Base-by-base conservation (phyloP, 1,284 basidiomycete genomes). In the Sporisorium reilianum region DNA sequence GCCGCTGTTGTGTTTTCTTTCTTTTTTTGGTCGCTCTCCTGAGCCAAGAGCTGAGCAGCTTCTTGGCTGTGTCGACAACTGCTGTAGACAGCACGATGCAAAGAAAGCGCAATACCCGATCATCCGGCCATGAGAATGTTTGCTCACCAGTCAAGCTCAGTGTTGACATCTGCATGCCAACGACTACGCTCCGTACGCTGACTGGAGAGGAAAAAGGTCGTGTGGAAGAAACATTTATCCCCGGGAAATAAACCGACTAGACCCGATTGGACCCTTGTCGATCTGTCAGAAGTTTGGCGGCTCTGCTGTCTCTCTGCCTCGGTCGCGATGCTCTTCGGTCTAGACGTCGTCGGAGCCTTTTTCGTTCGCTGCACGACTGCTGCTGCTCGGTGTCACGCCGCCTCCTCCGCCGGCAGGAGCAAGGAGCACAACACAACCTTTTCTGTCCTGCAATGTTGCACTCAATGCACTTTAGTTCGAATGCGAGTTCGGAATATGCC, bases 181-280 rank as follows among this genome's bases (percentile, higher is more conserved):
- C n/a, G n/a, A n/a, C n/a, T n/a, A n/a, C n/a, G n/a, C n/a, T n/a
- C n/a, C n/a, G n/a, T 7, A 41, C n/a, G 38, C 38, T 20, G 38
- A n/a, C 38, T 9, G n/a, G n/a, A 20, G 8, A 38, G 38, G 9
- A 20, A 20, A n/a, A n/a, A n/a, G n/a, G n/a, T n/a, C n/a, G n/a
- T n/a, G n/a, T n/a, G n/a, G n/a, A 7, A 20, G 20, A 41, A 41
- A 41, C 7, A 5, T 20, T 41, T 41, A 41, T 41, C 38, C 38
- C 1, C n/a, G 38, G 5, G 7, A n/a, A n/a, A n/a, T 20, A n/a
- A 20, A 20, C 9, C n/a, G 38, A 45, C 42, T 45, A 5, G 9
- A 45, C 42, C 42, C 42, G 25, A 45, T 23, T 45, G 42, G 25
- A 45, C 42, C 42, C 42, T 45, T 45, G 42, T 26, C 42, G 42